Conservation (phyloP, 768 basidiomycete species). For the Psilocybe cyanescens region DNA sequence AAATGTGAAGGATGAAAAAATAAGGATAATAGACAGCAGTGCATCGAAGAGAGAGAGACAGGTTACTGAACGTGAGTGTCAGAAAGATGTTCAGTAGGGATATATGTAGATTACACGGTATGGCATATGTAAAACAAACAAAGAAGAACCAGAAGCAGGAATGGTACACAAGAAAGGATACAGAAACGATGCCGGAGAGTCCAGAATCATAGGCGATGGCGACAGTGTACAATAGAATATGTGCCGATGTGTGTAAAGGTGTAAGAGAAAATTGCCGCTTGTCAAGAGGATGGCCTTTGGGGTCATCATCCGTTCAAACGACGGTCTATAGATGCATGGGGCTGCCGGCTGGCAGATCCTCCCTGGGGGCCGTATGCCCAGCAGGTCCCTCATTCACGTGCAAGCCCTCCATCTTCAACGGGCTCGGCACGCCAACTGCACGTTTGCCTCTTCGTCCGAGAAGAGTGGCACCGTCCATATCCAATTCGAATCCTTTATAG, state of each 20-base stretch:
- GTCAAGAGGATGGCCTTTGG: not conserved
- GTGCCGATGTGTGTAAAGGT: not conserved
- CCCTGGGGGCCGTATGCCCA: not conserved
- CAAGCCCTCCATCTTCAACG: slow-evolving; percentile 26
- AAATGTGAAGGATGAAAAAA: not conserved
- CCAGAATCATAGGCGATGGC: not conserved
- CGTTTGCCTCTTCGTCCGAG: slow-evolving; percentile 62
- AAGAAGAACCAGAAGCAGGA: not conserved
- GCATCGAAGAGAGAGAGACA: not conserved
- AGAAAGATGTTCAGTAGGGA: not conserved
- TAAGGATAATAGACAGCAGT: not conserved
- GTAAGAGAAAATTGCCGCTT: not conserved
- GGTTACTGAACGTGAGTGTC: not conserved
- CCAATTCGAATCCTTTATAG: slow-evolving; percentile 72
- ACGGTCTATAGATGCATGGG: slow-evolving; percentile 16
- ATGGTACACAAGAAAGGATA: not conserved
- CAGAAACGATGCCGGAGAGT: not conserved
- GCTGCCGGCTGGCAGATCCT: slow-evolving; percentile 16
- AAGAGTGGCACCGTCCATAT: slow-evolving; percentile 85
- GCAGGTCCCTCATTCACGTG: slow-evolving; percentile 17
- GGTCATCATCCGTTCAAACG: not conserved
- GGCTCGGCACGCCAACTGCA: slow-evolving; percentile 22
- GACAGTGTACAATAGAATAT: not conserved
- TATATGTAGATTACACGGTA: slow-evolving; percentile 6
- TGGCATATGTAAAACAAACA: not conserved